These are phyloP conservation scores for Ceratocystis papillata DNA, from an alignment of 2,329 filamentous ascomycete genomes.

Conservation along the genomic window DNA sequence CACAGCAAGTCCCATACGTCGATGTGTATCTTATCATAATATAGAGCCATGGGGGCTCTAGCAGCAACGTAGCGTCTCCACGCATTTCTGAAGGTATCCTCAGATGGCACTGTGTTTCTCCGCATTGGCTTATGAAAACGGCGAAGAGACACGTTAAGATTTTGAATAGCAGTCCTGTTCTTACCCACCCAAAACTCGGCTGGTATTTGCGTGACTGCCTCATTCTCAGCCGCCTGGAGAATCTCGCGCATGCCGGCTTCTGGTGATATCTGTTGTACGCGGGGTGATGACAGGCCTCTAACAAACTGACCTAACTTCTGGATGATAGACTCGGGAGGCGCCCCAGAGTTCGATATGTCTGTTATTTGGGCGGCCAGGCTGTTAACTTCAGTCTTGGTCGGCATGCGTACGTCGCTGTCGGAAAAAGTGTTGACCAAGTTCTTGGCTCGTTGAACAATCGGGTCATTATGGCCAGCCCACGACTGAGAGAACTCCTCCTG, in stretches of 20 bases:
- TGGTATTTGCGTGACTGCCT: conserved; percentile 19
- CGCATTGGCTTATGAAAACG: conserved; percentile 23
- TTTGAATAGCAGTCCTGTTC: conserved; percentile 4
- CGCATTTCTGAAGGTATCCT: conserved; percentile 33
- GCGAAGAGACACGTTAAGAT: conserved; percentile 22
- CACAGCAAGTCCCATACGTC: conserved; percentile 57
- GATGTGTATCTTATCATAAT: conserved; percentile 46
- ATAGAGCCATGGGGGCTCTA: conserved; percentile 35
- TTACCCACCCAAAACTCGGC: conserved; percentile 9
- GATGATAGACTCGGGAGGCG: conserved; percentile 20
- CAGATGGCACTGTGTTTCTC: conserved; percentile 25
- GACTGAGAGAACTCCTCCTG: conserved; percentile 36
- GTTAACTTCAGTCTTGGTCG: conserved; percentile 28
- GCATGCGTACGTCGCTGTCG: conserved; percentile 21
- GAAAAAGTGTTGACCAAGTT: conserved; percentile 21
- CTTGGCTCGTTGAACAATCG: conserved; percentile 22
- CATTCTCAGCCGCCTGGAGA: conserved; percentile 21
- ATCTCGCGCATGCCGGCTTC: conserved; percentile 17
- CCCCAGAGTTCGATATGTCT: conserved; percentile 16
- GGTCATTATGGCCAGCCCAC: conserved; percentile 30
- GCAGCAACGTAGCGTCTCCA: conserved; percentile 44
- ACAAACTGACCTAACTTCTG: conserved; percentile 22
- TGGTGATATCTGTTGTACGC: conserved; percentile 4
- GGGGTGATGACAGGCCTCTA: conserved; percentile 20
- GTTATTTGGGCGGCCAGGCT: conserved; percentile 24